phyloP scores from a whole-genome alignment of 371 early-diverging fungal species.

The Homolaphlyctis polyrhiza region DNA sequence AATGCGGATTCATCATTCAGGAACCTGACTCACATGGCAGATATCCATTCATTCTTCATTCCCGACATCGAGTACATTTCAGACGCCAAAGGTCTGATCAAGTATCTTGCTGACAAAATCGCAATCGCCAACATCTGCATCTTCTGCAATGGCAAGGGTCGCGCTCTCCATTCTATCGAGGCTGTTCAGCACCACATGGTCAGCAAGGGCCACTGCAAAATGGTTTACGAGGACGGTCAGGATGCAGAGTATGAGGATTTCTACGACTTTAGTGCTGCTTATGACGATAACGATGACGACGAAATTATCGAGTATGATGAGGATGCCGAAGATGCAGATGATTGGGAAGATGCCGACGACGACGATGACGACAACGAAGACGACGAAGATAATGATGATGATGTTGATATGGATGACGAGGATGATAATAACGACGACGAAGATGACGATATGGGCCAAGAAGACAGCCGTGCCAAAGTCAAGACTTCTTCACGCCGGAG shows the following conservation, averaged over 20 bases:
- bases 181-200: constrained; percentile 93
- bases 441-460: neutral
- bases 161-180: constrained; percentile 76
- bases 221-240: constrained; percentile 82
- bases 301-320: constrained; percentile 32
- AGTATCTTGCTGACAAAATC: constrained; percentile 91
- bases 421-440: neutral
- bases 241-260: constrained; percentile 90
- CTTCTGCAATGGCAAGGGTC: constrained; percentile 90
- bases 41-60: constrained; percentile 86
- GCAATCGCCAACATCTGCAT: constrained; percentile 89
- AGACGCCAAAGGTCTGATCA: constrained; percentile 81
- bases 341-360: constrained; percentile 18
- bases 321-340: constrained; percentile 21
- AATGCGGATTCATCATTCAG: constrained; percentile 5
- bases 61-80: constrained; percentile 92
- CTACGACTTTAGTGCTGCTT: constrained; percentile 82
- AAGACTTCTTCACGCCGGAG: neutral
- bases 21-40: constrained; percentile 90
- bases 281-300: constrained; percentile 55
- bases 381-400: constrained; percentile 28
- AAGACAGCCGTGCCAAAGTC: neutral
- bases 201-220: constrained; percentile 92
- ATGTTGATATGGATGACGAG: constrained; percentile 28
- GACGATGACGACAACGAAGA: constrained; percentile 11